These are phyloP conservation scores for Trichophyton simii DNA, from an alignment of 2,329 filamentous ascomycete species.

Conservation along the genomic window DNA sequence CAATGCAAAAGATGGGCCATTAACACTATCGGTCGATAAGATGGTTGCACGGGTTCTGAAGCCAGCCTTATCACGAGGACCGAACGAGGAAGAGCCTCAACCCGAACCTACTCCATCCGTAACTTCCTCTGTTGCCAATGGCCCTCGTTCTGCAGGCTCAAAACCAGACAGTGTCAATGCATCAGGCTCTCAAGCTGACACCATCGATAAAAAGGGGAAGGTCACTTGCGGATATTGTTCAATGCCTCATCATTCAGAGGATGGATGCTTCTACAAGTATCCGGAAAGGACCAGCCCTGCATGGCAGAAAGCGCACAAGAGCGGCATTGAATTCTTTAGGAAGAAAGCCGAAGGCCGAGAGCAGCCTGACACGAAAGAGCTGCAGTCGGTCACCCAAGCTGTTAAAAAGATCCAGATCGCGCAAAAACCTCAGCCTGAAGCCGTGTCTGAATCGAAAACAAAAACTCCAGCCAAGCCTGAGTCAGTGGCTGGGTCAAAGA, in stretches of 20 bases:
- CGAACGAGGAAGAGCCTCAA: not conserved
- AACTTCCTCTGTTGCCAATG: slow-evolving; percentile 2
- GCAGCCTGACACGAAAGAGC: not conserved
- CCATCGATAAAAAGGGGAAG: not conserved
- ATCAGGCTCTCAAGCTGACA: not conserved
- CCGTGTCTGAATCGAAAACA: not conserved
- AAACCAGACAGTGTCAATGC: not conserved
- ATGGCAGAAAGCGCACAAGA: slow-evolving; percentile 3
- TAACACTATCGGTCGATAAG: not conserved
- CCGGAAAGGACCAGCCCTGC: not conserved
- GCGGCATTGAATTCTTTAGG: slow-evolving; percentile 1
- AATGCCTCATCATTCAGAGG: not conserved
- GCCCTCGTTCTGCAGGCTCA: slow-evolving; percentile 3
- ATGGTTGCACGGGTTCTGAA: not conserved
- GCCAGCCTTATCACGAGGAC: not conserved
- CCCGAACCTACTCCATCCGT: not conserved
- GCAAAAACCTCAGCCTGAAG: not conserved
- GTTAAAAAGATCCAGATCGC: not conserved
- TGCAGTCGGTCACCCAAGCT: not conserved
- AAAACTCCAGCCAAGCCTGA: not conserved
- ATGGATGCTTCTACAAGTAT: not conserved
- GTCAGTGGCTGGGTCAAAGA: not conserved
- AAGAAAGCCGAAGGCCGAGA: not conserved
- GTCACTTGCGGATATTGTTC: not conserved
- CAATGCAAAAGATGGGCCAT: not conserved